Evolutionary conservation across 1,139 yeast species (phyloP).

Genomic region (Suhomyces atakaporum): DNA sequence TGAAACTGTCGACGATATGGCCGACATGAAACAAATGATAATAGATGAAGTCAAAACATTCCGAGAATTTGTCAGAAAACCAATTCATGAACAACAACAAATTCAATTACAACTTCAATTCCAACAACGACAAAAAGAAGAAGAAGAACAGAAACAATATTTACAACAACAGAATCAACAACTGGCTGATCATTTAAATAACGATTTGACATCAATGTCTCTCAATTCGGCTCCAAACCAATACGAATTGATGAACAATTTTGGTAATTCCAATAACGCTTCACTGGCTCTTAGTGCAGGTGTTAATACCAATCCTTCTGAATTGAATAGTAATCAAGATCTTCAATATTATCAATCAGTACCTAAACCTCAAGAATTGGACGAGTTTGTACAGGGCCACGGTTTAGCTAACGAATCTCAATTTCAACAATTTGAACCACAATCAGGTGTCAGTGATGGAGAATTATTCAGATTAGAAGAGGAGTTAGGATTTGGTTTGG

Average conservation of each 20-base stretch:
- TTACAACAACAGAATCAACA: slow-evolving; percentile 17
- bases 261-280: slow-evolving; percentile 10
- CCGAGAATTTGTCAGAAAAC: slow-evolving; percentile 78
- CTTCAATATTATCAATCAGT: slow-evolving; percentile 38
- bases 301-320: slow-evolving; percentile 34
- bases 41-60: slow-evolving; percentile 79
- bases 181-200: slow-evolving; percentile 9
- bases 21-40: slow-evolving; percentile 73
- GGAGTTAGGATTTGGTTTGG: slow-evolving; percentile 50
- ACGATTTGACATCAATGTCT: slow-evolving; percentile 14
- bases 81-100: slow-evolving; percentile 66
- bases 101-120: slow-evolving; percentile 43
- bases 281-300: slow-evolving; percentile 27
- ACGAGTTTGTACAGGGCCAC: slow-evolving; percentile 36
- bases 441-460: slow-evolving; percentile 14
- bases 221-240: slow-evolving; percentile 16
- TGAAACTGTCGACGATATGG: slow-evolving; percentile 83
- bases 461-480: slow-evolving; percentile 47
- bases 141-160: slow-evolving; percentile 18
- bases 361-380: slow-evolving; percentile 52
- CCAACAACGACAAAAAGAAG: slow-evolving; percentile 35
- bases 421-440: slow-evolving; percentile 8
- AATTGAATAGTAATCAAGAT: slow-evolving; percentile 23
- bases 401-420: slow-evolving; percentile 10
- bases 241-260: slow-evolving; percentile 17